Conservation (phyloP, 2,329 filamentous ascomycete species). For the Aspergillus transmontanensis region DNA sequence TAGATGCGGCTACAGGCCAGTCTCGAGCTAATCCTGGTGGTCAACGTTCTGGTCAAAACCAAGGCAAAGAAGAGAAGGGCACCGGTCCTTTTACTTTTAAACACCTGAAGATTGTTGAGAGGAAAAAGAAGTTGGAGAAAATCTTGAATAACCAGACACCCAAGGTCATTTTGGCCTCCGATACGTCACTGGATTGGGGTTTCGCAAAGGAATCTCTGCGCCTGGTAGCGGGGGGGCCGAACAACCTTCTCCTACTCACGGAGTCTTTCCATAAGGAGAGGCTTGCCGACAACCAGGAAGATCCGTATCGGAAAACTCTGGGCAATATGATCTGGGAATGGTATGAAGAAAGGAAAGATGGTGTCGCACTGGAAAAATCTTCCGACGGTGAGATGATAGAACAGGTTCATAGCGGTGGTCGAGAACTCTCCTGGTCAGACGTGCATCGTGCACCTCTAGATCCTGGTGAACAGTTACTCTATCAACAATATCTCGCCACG, state of each 20-base stretch:
- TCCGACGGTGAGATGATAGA: slow-evolving; percentile 62
- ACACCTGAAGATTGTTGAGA: slow-evolving; percentile 79
- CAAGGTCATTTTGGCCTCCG: slow-evolving; percentile 84
- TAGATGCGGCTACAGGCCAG: slow-evolving; percentile 40
- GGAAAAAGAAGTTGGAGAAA: slow-evolving; percentile 75
- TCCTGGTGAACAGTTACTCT: slow-evolving; percentile 74
- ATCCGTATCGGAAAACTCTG: slow-evolving; percentile 57
- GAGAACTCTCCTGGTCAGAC: slow-evolving; percentile 63
- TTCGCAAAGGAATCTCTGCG: slow-evolving; percentile 82
- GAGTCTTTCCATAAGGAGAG: slow-evolving; percentile 57
- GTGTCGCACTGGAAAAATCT: slow-evolving; percentile 61
- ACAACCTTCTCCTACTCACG: slow-evolving; percentile 85
- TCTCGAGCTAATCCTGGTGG: slow-evolving; percentile 44
- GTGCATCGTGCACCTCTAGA: slow-evolving; percentile 67
- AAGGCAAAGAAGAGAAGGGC: slow-evolving; percentile 43
- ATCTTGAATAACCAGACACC: slow-evolving; percentile 59
- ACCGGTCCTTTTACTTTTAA: slow-evolving; percentile 86
- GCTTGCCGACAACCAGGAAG: slow-evolving; percentile 24
- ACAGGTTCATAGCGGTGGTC: slow-evolving; percentile 66
- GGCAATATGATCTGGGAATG: slow-evolving; percentile 78
- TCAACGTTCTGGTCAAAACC: slow-evolving; percentile 38
- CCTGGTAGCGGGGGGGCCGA: slow-evolving; percentile 71
- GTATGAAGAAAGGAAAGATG: slow-evolving; percentile 71
- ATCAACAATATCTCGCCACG: slow-evolving; percentile 90
- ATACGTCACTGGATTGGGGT: slow-evolving; percentile 89